phyloP scores from a whole-genome alignment of 2,329 filamentous ascomycete species.

The Lachnellula suecica region DNA sequence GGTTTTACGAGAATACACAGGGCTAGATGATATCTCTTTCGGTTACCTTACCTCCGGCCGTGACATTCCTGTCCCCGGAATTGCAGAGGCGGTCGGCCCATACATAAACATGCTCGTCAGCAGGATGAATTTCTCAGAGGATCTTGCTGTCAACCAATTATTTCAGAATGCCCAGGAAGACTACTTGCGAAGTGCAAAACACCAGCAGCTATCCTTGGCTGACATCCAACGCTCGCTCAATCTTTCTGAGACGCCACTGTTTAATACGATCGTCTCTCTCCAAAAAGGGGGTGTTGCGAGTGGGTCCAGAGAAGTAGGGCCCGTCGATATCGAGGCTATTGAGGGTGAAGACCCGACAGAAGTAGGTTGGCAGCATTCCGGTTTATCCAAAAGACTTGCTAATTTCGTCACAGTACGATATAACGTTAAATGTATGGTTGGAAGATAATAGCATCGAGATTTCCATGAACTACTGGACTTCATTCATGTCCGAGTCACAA shows the following conservation, averaged over 20 bases:
- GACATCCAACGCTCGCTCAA: slow-evolving; percentile 8
- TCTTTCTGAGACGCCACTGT: slow-evolving; percentile 4
- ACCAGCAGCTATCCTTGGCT: slow-evolving; percentile 7
- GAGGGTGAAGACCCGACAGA: slow-evolving; percentile 1
- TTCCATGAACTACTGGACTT: not conserved
- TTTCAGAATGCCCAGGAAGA: slow-evolving; percentile 4
- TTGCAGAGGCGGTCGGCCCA: slow-evolving; percentile 41
- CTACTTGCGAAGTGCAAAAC: not conserved
- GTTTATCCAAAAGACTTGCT: not conserved
- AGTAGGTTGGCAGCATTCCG: not conserved
- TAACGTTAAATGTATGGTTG: not conserved
- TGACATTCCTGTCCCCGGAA: slow-evolving; percentile 47
- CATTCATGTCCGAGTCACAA: not conserved
- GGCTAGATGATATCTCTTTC: slow-evolving; percentile 48
- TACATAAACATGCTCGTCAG: slow-evolving; percentile 57
- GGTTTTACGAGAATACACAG: slow-evolving; percentile 47
- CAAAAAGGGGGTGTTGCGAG: not conserved
- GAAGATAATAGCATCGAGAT: not conserved
- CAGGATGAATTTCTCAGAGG: slow-evolving; percentile 36
- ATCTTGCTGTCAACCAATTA: not conserved
- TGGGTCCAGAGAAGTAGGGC: not conserved
- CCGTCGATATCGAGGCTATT: not conserved
- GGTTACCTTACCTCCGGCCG: slow-evolving; percentile 54
- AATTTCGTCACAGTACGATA: not conserved
- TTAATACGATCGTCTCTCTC: slow-evolving; percentile 8